Evolutionary conservation across 2,329 filamentous ascomycete genomes (phyloP).

Genomic region (Cytospora chrysosperma): DNA sequence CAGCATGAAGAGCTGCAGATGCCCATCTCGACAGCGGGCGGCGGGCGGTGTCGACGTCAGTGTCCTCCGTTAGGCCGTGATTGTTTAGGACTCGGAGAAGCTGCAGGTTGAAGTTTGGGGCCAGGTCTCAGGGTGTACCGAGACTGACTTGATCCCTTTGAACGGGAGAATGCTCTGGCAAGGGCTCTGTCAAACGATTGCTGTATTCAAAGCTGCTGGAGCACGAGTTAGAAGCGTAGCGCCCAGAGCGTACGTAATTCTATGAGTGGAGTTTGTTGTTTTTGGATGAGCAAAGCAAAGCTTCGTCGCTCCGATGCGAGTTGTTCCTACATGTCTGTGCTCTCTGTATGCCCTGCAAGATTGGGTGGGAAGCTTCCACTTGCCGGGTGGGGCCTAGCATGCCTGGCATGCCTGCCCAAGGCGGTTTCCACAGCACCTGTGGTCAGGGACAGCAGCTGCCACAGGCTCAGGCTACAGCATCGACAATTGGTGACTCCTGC

Average conservation of each 20-base stretch:
- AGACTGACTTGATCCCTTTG: not conserved
- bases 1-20: slow-evolving; percentile 63
- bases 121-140: slow-evolving; percentile 13
- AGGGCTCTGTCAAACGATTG: not conserved
- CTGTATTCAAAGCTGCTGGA: not conserved
- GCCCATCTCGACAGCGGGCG: slow-evolving; percentile 50
- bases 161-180: not conserved
- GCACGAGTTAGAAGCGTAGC: slow-evolving; percentile 14
- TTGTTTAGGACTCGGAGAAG: slow-evolving; percentile 12
- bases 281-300: slow-evolving; percentile 8
- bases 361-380: not conserved
- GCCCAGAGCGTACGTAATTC: slow-evolving; percentile 22
- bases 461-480: not conserved
- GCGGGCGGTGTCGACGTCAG: slow-evolving; percentile 20
- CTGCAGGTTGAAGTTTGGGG: slow-evolving; percentile 20
- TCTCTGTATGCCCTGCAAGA: not conserved
- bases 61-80: slow-evolving; percentile 13
- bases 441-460: not conserved
- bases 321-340: not conserved
- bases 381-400: not conserved
- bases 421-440: not conserved
- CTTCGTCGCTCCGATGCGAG: not conserved
- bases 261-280: slow-evolving; percentile 14
- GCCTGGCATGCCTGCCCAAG: not conserved
- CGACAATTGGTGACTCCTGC: not conserved